Evolutionary conservation across 148 eudicot species (phyloP).

Genomic region (Arbutus unedo): DNA sequence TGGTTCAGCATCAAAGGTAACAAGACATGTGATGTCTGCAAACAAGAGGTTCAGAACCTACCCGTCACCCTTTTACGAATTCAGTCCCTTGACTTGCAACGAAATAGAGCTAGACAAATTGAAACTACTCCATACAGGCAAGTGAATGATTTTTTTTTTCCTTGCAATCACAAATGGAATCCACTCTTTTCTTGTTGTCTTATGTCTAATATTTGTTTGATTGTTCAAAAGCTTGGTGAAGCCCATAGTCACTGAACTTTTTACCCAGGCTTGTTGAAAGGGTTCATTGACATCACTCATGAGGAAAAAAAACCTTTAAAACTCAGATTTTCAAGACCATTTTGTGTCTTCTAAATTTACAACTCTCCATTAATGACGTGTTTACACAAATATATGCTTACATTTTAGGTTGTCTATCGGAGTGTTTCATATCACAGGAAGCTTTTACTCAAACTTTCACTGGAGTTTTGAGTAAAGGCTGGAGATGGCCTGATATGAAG

Average conservation of each 20-base stretch:
- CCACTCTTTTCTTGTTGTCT: background rate
- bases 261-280: background rate
- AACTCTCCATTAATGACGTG: background rate
- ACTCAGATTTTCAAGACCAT: background rate
- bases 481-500: background rate
- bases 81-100: conserved; percentile 27
- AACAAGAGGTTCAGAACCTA: conserved; percentile 80
- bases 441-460: background rate
- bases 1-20: conserved; percentile 99
- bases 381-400: background rate
- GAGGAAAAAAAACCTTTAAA: background rate
- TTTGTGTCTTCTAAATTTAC: background rate
- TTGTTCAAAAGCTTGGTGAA: conserved; percentile 9
- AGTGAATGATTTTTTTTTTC: conserved; percentile 25
- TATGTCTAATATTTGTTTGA: background rate
- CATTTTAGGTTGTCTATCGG: background rate
- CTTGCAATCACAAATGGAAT: background rate
- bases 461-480: background rate
- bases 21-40: conserved; percentile 87
- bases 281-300: background rate
- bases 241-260: background rate
- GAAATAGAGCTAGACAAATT: conserved; percentile 37
- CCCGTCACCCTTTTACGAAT: conserved; percentile 88
- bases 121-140: conserved; percentile 63
- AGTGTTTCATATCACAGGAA: background rate